A percentile compares a stretch with the other conserved stretches of the same genome.
These are phyloP conservation scores for Penicillium sp. DNA, from an alignment of 2,329 filamentous ascomycete species.

Conservation along the genomic window DNA sequence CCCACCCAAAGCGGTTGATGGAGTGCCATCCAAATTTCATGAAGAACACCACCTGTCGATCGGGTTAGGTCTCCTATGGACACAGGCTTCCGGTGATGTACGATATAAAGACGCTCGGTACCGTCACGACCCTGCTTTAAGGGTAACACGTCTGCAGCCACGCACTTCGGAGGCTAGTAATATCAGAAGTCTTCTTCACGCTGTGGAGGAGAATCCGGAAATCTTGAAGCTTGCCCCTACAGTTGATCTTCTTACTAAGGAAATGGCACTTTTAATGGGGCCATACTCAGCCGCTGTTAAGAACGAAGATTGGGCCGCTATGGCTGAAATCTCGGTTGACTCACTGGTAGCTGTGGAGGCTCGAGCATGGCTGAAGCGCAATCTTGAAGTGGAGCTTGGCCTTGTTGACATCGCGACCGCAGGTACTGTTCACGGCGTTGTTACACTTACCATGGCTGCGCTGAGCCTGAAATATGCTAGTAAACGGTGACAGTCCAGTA, in stretches of 20 bases:
- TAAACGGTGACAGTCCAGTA: conserved; percentile 13
- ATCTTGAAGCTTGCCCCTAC: not conserved
- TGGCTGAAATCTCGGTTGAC: conserved; percentile 30
- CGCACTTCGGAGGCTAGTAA: not conserved
- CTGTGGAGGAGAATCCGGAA: not conserved
- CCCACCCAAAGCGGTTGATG: not conserved
- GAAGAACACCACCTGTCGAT: not conserved
- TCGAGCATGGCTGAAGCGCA: conserved; percentile 32
- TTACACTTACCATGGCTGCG: conserved; percentile 1
- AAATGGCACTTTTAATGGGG: conserved; percentile 5
- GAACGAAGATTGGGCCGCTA: conserved; percentile 16
- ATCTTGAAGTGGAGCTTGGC: conserved; percentile 38
- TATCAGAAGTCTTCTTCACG: conserved; percentile 1
- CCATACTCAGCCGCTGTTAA: not conserved
- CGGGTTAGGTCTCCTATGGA: conserved; percentile 1
- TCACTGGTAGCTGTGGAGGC: conserved; percentile 38
- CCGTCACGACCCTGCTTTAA: not conserved
- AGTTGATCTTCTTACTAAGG: not conserved
- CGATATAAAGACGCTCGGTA: conserved; percentile 2
- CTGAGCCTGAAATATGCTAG: not conserved
- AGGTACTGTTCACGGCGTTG: conserved; percentile 19
- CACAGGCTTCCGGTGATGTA: not conserved
- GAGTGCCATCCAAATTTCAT: not conserved
- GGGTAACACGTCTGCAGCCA: not conserved
- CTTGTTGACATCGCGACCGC: conserved; percentile 59